Evolutionary conservation across 1,284 basidiomycete species (phyloP).

Genomic region (Sporisorium iseilematis-ciliati): DNA sequence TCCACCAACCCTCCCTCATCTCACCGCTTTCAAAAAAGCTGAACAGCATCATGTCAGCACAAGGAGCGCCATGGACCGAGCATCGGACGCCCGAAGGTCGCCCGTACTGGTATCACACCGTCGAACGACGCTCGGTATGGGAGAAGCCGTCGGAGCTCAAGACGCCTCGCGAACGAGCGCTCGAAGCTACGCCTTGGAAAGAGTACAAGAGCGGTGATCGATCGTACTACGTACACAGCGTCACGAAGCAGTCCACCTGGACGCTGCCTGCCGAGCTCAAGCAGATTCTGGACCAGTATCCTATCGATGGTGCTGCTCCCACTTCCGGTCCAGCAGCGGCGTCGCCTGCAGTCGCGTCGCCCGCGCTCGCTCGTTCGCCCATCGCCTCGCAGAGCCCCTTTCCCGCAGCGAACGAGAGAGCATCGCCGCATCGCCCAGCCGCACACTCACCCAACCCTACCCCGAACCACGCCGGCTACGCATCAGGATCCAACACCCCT

Average conservation of each 20-base stretch:
- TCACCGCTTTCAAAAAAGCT: neutral
- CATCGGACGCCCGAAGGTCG: conserved; percentile 63
- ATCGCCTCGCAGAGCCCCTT: conserved; percentile 17
- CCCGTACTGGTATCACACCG: conserved; percentile 65
- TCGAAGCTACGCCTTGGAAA: conserved; percentile 67
- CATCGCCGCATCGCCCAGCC: conserved; percentile 10
- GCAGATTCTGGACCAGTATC: conserved; percentile 58
- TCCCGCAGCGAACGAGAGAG: conserved; percentile 5
- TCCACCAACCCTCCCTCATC: neutral
- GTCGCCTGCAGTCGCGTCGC: conserved; percentile 15
- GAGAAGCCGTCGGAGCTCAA: conserved; percentile 68
- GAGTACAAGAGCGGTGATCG: conserved; percentile 67
- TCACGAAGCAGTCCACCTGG: conserved; percentile 68
- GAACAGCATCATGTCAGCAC: conserved; percentile 23
- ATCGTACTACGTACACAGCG: conserved; percentile 66
- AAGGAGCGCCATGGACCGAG: conserved; percentile 52
- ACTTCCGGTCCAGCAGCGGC: conserved; percentile 11
- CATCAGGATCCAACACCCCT: conserved; percentile 36
- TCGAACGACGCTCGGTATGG: conserved; percentile 65
- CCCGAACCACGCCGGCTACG: neutral
- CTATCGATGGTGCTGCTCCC: conserved; percentile 16
- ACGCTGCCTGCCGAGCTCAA: conserved; percentile 63
- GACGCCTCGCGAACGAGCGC: conserved; percentile 62
- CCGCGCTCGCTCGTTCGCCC: conserved; percentile 12
- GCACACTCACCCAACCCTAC: conserved; percentile 10